Evolutionary conservation across 2,329 filamentous ascomycete genomes (phyloP), one percentile per base, ranked within the genome.

Genomic region (Arthrobotrys entomopaga): DNA sequence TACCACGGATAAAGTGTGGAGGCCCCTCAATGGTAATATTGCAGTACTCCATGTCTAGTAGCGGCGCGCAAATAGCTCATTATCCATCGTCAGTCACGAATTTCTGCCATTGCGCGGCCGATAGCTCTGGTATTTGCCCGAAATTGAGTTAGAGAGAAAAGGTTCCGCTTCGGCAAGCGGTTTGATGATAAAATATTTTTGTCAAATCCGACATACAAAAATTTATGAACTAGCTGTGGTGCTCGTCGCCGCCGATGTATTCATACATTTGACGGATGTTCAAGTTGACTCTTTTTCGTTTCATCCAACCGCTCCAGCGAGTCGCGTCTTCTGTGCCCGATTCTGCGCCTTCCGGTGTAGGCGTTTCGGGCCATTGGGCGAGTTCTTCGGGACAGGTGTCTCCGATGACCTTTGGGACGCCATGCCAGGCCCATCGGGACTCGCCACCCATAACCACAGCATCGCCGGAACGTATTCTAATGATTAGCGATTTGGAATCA

Each of bases 351-450:
- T 81, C 84, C 7, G 93, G 93, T 20, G 49, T 16, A 34, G 13
- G 16, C 3, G 57, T 22, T 16, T 61, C 20, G 11, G 70, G 70
- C 93, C 93, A 98, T 48, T 90, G 83, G 66, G 84, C 82, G 57
- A 98, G 81, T 81, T 89, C 91, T 0, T 83, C 83, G 0, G 94
- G 94, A 81, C 93, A 98, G 0, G 92, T 96, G 0, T 83, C 87
- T 53, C 88, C 86, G 40, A 97, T 80, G 11, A 98, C 90, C 80
- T 93, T 95, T 4, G 95, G 93, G 11, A 98, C 93, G 11, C 91
- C 93, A 82, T 98, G 95, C 94, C 94, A 98, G 1, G 94, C 93
- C 82, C 92, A 96, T 49, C 95, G 86, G 2, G 91, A 90, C 69
- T 88, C 85, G 19, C 90, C 87, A 57, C 87, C 89, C 94, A 99